Evolutionary conservation across 164 flowering plant species (phyloP).

Genomic region (Echeveria elegans): DNA sequence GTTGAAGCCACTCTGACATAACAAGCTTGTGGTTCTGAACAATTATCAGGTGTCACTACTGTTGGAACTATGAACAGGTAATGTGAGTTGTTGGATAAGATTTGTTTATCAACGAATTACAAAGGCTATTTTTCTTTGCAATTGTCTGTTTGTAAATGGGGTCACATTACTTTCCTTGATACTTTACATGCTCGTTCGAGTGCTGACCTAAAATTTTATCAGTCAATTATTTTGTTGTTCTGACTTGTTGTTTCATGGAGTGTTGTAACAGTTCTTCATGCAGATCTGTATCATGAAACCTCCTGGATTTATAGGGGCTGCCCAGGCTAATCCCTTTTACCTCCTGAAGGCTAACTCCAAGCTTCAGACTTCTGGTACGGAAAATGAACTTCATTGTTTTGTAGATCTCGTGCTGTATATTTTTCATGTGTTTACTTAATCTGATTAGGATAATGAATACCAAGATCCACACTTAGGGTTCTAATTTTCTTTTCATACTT

Average conservation of each 20-base stretch:
- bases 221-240: background rate
- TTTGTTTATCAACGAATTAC: background rate
- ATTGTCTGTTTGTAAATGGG: background rate
- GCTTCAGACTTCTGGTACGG: background rate
- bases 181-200: background rate
- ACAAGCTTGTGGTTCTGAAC: background rate
- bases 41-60: background rate
- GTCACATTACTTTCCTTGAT: background rate
- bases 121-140: background rate
- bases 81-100: too few relatives aligned
- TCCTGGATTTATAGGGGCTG: too few relatives aligned
- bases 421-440: background rate
- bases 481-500: background rate
- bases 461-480: background rate
- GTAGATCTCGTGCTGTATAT: background rate
- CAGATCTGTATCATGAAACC: background rate
- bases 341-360: background rate
- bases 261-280: background rate
- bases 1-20: background rate
- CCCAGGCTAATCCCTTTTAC: background rate
- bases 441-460: background rate
- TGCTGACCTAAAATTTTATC: slow-evolving; percentile 10
- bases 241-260: background rate
- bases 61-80: background rate
- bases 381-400: background rate